Conservation (phyloP, 208 protist species). For the Vickermania ingenoplastis region DNA sequence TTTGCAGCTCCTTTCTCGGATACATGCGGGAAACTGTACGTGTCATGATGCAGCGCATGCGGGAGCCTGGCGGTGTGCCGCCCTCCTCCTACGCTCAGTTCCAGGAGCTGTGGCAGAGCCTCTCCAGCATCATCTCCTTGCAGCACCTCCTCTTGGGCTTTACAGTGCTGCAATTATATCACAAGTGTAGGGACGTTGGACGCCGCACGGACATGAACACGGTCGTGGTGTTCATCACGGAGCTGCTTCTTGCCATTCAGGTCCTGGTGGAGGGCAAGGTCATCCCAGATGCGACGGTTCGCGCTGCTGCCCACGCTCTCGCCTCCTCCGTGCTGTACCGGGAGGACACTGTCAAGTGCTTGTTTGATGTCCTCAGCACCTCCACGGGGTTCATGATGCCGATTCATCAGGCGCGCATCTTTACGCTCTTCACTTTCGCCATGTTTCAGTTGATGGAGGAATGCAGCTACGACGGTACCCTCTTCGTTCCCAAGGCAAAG, state of each 20-base stretch:
- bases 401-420: conserved; percentile 26
- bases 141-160: conserved; percentile 62
- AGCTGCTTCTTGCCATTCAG: conserved; percentile 71
- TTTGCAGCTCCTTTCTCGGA: conserved; percentile 46
- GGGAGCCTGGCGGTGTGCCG: conserved; percentile 19
- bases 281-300: conserved; percentile 41
- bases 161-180: conserved; percentile 50
- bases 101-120: conserved; percentile 72
- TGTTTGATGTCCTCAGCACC: conserved; percentile 57
- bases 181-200: conserved; percentile 51
- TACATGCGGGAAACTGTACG: conserved; percentile 59
- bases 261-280: conserved; percentile 67
- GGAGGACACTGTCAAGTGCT: conserved; percentile 62
- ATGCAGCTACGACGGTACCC: conserved; percentile 68
- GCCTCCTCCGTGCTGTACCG: conserved; percentile 73
- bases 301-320: conserved; percentile 68
- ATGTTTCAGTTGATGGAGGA: conserved; percentile 80
- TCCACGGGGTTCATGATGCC: conserved; percentile 29
- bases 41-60: conserved; percentile 38
- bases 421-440: conserved; percentile 59
- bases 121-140: conserved; percentile 61
- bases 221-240: conserved; percentile 50
- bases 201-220: conserved; percentile 38
- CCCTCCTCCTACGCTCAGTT: conserved; percentile 26
- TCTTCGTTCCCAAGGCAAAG: conserved; percentile 51